Evolutionary conservation across 257 asterid species (phyloP), one percentile per base, ranked within the genome.

Genomic region (Cruciata laevipes): DNA sequence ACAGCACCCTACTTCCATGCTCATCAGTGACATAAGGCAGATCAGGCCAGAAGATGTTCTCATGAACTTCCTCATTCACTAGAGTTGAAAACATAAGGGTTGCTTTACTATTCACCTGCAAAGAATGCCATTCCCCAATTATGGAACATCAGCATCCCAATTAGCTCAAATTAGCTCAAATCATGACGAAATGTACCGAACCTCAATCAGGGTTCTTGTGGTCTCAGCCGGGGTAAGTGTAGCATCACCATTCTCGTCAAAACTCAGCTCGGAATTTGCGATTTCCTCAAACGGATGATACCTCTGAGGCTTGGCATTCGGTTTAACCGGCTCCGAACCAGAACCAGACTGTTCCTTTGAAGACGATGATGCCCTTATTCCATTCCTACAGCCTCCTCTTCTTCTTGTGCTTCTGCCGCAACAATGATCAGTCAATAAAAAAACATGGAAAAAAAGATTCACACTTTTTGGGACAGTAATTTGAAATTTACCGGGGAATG

Each of bases 1-100:
- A 33, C 49, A 61, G 62, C 47, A 71, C 74, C 96, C 81, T 83
- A 94, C 99, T 90, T 83, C 97, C 99, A 77, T 83, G 85, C 74
- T 94, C 99, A 75, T 90, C 99, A 14, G 95, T 90, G 61, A 88
- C 80, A 68, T 90, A 94, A 73, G 99, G 95, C 69, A 94, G 80
- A 79, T 94, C 96, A 23, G 96, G 97, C 96, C 97, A 94, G 86
- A 94, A 94, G 77, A 94, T 84, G 80, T 87, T 90, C 84, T 94
- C 95, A 37, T 88, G 95, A 55, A 85, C 81, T 73, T 88, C 89
- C 13, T 88, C 87, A 80, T 74, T 94, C 57, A 85, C 78, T 68
- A 84, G 69, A 62, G 95, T 93, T 33, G 97, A 79, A 80, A 94
- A 90, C 96, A 94, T 88, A 70, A 94, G 79, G 14, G 95, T 88